Evolutionary conservation across 2,329 filamentous ascomycete species (phyloP), one percentile per base, ranked within the genome.

Genomic region (Phyllosticta capitalensis): DNA sequence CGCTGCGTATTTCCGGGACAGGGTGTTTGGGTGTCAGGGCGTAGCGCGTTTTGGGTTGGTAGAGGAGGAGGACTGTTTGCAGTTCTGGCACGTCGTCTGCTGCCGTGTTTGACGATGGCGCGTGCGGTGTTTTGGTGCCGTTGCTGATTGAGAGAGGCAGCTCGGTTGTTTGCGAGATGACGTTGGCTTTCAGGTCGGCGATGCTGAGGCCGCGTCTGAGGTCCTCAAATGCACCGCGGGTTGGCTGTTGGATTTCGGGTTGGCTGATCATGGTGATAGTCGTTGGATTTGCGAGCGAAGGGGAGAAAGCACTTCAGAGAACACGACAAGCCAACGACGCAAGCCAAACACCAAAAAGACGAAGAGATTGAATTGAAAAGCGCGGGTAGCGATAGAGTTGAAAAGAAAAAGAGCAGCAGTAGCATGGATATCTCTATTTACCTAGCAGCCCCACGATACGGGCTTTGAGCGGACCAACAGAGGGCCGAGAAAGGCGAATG

Each of bases 41-140:
- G 28, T 60, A 60, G 19, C 49, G 48, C 9, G 53, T 55, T n/a
- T 38, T 28, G 12, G 58, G 58, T 9, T 55, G 53, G 30, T 55
- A 56, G 17, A 60, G 54, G 20, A 60, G 49, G 10, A 60, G 54
- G 17, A 56, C 58, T n/a, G 48, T 55, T 28, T 60, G 58, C 22
- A 28, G 54, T 20, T 54, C 49, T 48, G 58, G 58, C 14, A 45
- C 38, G 17, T 45, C 38, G 38, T 45, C 38, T 45, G 38, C 20
- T 52, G 17, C 12, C 9, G 45, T 55, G 49, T 19, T 24, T 26
- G 26, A 5, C 19, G 2, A 10, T 48, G 5, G 9, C 19, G 3
- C 20, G 6, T n/a, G 9, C 14, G 14, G 5, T 45, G 17, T n/a
- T 12, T 28, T 19, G 26, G n/a, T 10, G 19, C 55, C 49, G 14